Evolutionary conservation across 2,329 filamentous ascomycete species (phyloP).

Genomic region (Diaporthe longicolla): DNA sequence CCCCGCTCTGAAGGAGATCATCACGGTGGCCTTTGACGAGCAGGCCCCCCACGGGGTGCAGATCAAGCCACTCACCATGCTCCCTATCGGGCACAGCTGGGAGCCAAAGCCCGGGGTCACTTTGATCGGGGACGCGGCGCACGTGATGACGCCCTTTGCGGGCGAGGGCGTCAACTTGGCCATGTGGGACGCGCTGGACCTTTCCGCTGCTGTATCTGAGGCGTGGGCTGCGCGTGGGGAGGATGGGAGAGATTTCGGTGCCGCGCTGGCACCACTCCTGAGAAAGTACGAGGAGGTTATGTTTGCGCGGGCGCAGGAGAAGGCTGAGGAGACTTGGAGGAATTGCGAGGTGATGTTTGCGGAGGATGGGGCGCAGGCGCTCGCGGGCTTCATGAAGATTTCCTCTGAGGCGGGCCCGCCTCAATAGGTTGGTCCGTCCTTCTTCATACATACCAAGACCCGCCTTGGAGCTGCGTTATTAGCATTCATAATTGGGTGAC

Average conservation of each 20-base stretch:
- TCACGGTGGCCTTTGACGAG: conserved; percentile 49
- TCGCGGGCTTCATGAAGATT: conserved; percentile 36
- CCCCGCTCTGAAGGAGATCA: conserved; percentile 47
- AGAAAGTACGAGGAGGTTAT: conserved; percentile 46
- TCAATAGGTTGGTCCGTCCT: not conserved
- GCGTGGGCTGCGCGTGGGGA: conserved; percentile 9
- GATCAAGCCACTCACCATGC: conserved; percentile 51
- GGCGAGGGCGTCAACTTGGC: conserved; percentile 69
- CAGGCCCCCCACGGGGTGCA: conserved; percentile 45
- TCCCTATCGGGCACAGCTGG: conserved; percentile 62
- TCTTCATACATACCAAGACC: not conserved
- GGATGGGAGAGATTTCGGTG: conserved; percentile 35
- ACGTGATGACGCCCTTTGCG: conserved; percentile 65
- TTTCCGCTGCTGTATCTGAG: conserved; percentile 53
- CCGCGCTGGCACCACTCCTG: conserved; percentile 44
- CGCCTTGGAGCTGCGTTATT: not conserved
- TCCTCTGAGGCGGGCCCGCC: conserved; percentile 2
- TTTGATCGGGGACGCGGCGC: conserved; percentile 68
- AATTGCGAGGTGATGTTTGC: conserved; percentile 43
- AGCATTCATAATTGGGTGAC: not conserved
- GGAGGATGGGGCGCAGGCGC: conserved; percentile 34
- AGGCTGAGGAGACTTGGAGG: conserved; percentile 40
- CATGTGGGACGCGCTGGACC: conserved; percentile 64
- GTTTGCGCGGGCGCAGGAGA: conserved; percentile 39
- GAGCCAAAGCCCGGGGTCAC: conserved; percentile 58